phyloP scores from a whole-genome alignment of 768 basidiomycete species.

The Tricholoma furcatifolium region DNA sequence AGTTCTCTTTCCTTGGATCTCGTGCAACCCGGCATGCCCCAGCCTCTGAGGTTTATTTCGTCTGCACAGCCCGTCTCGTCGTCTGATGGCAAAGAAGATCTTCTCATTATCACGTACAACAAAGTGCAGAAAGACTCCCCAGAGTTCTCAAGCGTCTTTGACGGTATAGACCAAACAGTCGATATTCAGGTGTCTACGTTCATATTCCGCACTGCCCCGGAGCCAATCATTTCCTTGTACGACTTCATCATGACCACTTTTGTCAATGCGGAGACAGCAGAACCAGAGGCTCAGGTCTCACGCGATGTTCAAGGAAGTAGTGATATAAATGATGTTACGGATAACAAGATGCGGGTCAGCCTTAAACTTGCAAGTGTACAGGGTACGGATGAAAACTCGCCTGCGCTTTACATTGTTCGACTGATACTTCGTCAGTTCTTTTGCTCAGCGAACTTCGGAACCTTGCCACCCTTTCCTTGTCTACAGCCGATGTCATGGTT shows the following conservation, averaged over 20 bases:
- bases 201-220: constrained; percentile 83
- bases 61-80: constrained; percentile 43
- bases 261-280: constrained; percentile 7
- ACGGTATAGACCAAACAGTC: constrained; percentile 85
- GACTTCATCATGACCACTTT: constrained; percentile 99
- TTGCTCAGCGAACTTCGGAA: constrained; percentile 68
- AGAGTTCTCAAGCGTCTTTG: constrained; percentile 75
- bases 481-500: constrained; percentile 85
- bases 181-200: constrained; percentile 89
- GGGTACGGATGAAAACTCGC: constrained; percentile 42
- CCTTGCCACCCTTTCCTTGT: constrained; percentile 85
- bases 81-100: constrained; percentile 49
- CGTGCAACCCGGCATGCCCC: constrained; percentile 48
- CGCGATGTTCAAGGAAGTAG: not conserved
- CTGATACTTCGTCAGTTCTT: constrained; percentile 49
- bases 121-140: constrained; percentile 85
- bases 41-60: constrained; percentile 62
- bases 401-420: not conserved
- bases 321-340: constrained; percentile 7
- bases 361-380: constrained; percentile 84
- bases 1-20: constrained; percentile 80
- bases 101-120: constrained; percentile 76
- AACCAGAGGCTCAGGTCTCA: not conserved
- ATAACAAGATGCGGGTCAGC: constrained; percentile 73
- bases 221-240: constrained; percentile 87